phyloP scores from a whole-genome alignment of 352 stramenopile genomes.

The Phytophthora megakarya region DNA sequence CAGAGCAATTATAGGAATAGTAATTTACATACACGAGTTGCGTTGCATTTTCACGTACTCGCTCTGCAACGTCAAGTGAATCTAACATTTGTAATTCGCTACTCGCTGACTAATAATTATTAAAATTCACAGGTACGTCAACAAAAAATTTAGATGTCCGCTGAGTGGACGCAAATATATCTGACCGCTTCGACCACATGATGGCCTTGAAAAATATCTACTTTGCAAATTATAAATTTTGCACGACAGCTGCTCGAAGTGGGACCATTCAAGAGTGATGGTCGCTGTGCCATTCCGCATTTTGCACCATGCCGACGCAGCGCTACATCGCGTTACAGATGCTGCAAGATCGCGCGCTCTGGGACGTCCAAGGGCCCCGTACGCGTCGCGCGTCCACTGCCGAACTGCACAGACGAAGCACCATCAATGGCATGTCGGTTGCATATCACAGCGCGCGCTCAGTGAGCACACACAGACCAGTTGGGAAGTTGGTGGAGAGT shows the following conservation, averaged over 20 bases:
- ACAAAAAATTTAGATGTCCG: no score
- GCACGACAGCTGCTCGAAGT: slow-evolving; percentile 4
- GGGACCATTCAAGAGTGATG: slow-evolving; percentile 3
- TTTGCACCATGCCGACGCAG: slow-evolving; percentile 32
- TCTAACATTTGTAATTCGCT: no score
- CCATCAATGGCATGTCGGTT: slow-evolving; percentile 2
- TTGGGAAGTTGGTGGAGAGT: slow-evolving; percentile 27
- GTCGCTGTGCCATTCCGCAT: slow-evolving; percentile 12
- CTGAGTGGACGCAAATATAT: slow-evolving; percentile 8
- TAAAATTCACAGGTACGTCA: slow-evolving; percentile 9
- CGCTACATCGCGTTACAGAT: slow-evolving; percentile 41
- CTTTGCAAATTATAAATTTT: slow-evolving; percentile 26
- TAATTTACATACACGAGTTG: no score
- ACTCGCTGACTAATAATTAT: slow-evolving; percentile 1
- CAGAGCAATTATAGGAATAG: no score
- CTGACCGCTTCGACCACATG: slow-evolving; percentile 7
- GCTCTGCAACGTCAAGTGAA: not conserved
- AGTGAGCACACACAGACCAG: slow-evolving; percentile 14
- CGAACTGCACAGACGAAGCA: slow-evolving; percentile 25
- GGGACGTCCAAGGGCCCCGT: slow-evolving; percentile 12
- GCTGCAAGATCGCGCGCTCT: slow-evolving; percentile 30
- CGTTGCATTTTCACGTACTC: not conserved
- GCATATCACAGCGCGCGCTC: slow-evolving; percentile 8
- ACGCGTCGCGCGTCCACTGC: slow-evolving; percentile 21
- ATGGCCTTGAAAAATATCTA: slow-evolving; percentile 5